Evolutionary conservation across 2,329 filamentous ascomycete genomes (phyloP), one percentile per base, ranked within the genome.

Genomic region (Sporothrix dimorphospora): DNA sequence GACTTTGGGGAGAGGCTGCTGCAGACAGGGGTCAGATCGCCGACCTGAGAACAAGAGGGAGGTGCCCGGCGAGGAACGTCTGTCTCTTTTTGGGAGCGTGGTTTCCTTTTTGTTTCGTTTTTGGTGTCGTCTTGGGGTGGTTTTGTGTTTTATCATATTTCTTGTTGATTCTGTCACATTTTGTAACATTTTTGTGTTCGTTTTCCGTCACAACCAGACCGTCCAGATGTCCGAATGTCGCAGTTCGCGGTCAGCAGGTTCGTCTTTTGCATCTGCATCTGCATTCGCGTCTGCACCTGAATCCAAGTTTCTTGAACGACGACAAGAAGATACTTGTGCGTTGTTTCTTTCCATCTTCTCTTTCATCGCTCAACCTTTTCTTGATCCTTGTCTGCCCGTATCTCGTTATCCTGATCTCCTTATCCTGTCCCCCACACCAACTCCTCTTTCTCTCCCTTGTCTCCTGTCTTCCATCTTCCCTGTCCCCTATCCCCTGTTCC

Each of bases 21-120:
- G 47, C 34, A 69, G 34, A 69, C 65, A 57, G 67, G 67, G 30
- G 57, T 65, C 40, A 70, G 68, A 70, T 70, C 68, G 68, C 68
- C 68, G 68, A 70, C 68, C 68, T 70, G 16, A 45, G 27, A 42
- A 49, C 24, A n/a, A 9, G 9, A 57, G 24, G 68, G 68, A 40
- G 68, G 68, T 70, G 68, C 55, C 68, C 68, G 69, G 45, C 2
- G 27, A 14, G 69, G 21, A 27, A 9, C 53, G 40, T 30, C 11
- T 49, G 69, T 42, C 67, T 27, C n/a, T 19, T 47, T 71, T 55
- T 42, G 42, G 24, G 14, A 34, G 40, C 16, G 24, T 49, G 24
- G 42, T 47, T 34, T 66, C 14, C 24, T 66, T 65, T 30, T 47
- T 11, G 61, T 30, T 30, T 71, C 16, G 40, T 67, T 27, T 38